Conservation (phyloP, 2,329 filamentous ascomycete species). For the Phialophora verrucosa region DNA sequence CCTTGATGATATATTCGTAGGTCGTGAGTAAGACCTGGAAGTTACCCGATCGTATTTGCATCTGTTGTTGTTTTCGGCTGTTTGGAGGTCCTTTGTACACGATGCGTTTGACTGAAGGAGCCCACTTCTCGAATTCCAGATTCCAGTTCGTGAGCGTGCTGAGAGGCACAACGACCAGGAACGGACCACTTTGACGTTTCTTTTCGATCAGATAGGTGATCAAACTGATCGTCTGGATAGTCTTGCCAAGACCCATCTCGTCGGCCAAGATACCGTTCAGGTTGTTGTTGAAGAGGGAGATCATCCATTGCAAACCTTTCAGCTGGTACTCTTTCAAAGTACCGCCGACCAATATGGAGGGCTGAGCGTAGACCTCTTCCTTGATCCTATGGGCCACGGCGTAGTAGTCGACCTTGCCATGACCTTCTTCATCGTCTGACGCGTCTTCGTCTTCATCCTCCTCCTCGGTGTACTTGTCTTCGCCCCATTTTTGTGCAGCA, state of each 20-base stretch:
- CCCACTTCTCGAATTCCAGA: conserved; percentile 98
- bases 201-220: conserved; percentile 96
- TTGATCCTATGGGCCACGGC: conserved; percentile 95
- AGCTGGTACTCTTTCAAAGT: conserved; percentile 96
- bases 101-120: conserved; percentile 80
- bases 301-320: conserved; percentile 99
- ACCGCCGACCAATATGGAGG: conserved; percentile 85
- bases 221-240: conserved; percentile 97
- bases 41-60: conserved; percentile 89
- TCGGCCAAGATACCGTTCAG: conserved; percentile 98
- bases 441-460: conserved; percentile 65
- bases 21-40: conserved; percentile 98
- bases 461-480: conserved; percentile 60
- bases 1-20: conserved; percentile 99
- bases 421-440: conserved; percentile 71
- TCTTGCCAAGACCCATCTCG: conserved; percentile 99
- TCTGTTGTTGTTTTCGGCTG: conserved; percentile 84
- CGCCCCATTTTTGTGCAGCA: conserved; percentile 77
- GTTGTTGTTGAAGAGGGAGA: conserved; percentile 99
- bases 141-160: conserved; percentile 99
- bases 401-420: conserved; percentile 95
- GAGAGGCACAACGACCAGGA: conserved; percentile 93
- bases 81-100: conserved; percentile 97
- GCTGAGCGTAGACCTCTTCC: conserved; percentile 85
- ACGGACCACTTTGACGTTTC: conserved; percentile 90